Conservation (phyloP, 306 rosid species). For the Argentina anserina region DNA sequence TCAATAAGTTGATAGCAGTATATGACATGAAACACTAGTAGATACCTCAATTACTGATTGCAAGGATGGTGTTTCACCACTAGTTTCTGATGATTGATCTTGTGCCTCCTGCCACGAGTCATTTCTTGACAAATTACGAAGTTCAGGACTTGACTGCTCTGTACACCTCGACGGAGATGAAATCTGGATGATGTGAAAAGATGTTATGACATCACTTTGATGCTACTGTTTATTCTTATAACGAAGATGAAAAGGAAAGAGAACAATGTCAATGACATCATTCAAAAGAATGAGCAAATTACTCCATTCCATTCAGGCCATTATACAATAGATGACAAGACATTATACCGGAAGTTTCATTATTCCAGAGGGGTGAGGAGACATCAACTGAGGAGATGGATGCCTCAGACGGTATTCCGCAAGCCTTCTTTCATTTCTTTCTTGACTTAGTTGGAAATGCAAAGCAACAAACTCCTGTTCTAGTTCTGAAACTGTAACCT, state of each 20-base stretch:
- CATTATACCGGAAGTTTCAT: constrained; percentile 32
- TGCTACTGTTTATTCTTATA: background rate
- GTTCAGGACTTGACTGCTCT: constrained; percentile 27
- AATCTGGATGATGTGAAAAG: constrained; percentile 22
- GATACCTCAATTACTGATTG: constrained; percentile 40
- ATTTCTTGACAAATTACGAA: constrained; percentile 19
- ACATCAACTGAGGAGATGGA: constrained; percentile 42
- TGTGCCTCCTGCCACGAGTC: constrained; percentile 21
- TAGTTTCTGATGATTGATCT: constrained; percentile 30
- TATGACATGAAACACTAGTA: constrained; percentile 4
- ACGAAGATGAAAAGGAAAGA: background rate
- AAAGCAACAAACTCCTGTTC: constrained; percentile 64
- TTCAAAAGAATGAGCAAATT: background rate
- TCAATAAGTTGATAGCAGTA: background rate
- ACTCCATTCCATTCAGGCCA: background rate
- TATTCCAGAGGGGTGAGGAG: constrained; percentile 37
- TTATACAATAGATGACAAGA: background rate
- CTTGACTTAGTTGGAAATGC: constrained; percentile 77
- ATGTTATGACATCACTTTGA: background rate
- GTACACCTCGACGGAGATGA: constrained; percentile 33
- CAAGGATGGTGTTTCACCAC: constrained; percentile 19
- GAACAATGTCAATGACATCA: background rate
- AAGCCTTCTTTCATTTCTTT: constrained; percentile 74
- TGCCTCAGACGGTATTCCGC: constrained; percentile 58
- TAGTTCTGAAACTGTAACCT: constrained; percentile 48